Conservation (phyloP, 371 early-diverging fungal genomes). For the Globomyces sp. region DNA sequence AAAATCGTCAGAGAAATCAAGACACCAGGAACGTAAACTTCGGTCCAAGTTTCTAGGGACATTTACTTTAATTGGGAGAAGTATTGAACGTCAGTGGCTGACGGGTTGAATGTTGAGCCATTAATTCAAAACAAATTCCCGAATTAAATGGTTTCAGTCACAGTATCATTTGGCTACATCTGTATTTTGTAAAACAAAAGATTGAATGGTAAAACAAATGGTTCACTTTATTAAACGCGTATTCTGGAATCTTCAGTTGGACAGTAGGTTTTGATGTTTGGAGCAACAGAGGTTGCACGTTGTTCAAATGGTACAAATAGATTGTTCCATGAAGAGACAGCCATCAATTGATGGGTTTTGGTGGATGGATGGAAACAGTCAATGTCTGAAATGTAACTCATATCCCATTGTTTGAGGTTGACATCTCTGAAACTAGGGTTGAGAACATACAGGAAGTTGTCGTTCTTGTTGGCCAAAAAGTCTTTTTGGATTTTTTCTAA, state of each 20-base stretch:
- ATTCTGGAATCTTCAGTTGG: constrained; percentile 10
- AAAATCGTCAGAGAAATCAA: too few relatives aligned
- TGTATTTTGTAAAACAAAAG: too few relatives aligned
- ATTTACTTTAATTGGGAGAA: too few relatives aligned
- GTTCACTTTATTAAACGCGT: too few relatives aligned
- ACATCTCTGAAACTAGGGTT: constrained; percentile 64
- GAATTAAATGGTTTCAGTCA: too few relatives aligned
- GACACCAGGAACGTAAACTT: too few relatives aligned
- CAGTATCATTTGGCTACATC: too few relatives aligned
- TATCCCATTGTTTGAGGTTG: constrained; percentile 52
- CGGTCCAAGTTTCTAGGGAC: too few relatives aligned
- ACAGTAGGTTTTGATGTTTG: neutral
- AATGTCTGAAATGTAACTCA: constrained; percentile 59
- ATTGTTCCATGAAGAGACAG: constrained; percentile 59
- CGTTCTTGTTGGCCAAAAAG: constrained; percentile 39
- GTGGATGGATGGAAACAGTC: constrained; percentile 72
- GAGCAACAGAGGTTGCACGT: constrained; percentile 7
- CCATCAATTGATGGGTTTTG: constrained; percentile 66
- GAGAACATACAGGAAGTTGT: constrained; percentile 55
- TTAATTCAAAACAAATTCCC: too few relatives aligned
- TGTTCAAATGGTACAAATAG: constrained; percentile 17
- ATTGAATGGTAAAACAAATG: too few relatives aligned
- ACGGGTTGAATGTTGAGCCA: too few relatives aligned
- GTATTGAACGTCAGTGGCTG: too few relatives aligned
- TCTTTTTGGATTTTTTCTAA: constrained; percentile 52